Evolutionary conservation across 768 basidiomycete species (phyloP).

Genomic region (Xanthoconium stramineum): DNA sequence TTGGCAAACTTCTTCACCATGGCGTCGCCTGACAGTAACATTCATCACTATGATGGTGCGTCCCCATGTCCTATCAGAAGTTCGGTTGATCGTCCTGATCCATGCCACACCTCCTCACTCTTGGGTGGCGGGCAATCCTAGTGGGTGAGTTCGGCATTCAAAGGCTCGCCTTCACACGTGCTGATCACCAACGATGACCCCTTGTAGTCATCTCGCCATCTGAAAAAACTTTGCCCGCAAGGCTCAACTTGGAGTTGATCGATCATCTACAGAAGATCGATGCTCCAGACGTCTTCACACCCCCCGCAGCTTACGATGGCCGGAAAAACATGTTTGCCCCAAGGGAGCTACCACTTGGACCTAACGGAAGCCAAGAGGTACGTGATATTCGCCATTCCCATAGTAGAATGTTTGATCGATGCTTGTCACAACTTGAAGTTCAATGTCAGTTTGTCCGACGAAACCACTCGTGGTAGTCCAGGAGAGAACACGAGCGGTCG

Average conservation of each 20-base stretch:
- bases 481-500: constrained; percentile 32
- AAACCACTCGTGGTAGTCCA: constrained; percentile 31
- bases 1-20: constrained; percentile 63
- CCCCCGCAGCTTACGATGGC: constrained; percentile 73
- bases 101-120: not conserved
- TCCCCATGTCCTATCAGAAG: constrained; percentile 26
- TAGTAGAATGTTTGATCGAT: not conserved
- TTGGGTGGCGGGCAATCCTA: constrained; percentile 5
- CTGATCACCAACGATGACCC: constrained; percentile 14
- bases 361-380: constrained; percentile 50
- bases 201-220: constrained; percentile 57
- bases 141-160: constrained; percentile 16
- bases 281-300: constrained; percentile 67
- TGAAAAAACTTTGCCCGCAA: constrained; percentile 65
- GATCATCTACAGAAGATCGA: constrained; percentile 54
- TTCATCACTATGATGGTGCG: constrained; percentile 80
- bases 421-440: constrained; percentile 43
- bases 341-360: constrained; percentile 58
- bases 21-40: constrained; percentile 57
- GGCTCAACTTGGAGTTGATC: constrained; percentile 70
- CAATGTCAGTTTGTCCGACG: constrained; percentile 50
- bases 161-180: not conserved
- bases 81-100: constrained; percentile 22
- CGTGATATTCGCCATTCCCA: constrained; percentile 9
- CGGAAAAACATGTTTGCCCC: constrained; percentile 73